Conservation (phyloP, 2,329 filamentous ascomycete species). For the Fusarium kyushuense region DNA sequence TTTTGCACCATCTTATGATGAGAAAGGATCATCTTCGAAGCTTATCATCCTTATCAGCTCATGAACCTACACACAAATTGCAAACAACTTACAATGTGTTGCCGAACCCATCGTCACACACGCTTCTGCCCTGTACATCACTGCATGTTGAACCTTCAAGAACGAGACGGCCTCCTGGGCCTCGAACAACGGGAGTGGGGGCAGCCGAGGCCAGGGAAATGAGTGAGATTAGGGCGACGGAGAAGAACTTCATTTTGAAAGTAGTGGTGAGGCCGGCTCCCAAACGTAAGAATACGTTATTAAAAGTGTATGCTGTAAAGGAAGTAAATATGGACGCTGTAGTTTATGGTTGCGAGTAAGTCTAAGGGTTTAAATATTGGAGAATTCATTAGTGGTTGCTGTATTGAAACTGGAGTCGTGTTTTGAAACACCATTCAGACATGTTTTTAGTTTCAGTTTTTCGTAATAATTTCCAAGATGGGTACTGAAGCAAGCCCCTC, state of each 20-base stretch:
- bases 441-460: not conserved
- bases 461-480: not conserved
- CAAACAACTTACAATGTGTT: conserved; percentile 22
- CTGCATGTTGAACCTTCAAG: conserved; percentile 10
- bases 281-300: fast-evolving
- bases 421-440: not conserved
- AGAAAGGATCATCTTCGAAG: conserved; percentile 16
- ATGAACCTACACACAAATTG: fast-evolving
- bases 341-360: too few relatives aligned
- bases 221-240: not conserved
- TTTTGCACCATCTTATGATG: not conserved
- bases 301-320: too few relatives aligned
- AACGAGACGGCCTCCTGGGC: conserved; percentile 15
- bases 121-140: conserved; percentile 15
- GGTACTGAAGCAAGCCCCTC: not conserved
- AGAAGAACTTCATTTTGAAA: conserved; percentile 1
- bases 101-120: conserved; percentile 22
- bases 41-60: not conserved
- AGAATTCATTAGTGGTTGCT: not conserved
- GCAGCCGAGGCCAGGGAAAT: not conserved
- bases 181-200: not conserved
- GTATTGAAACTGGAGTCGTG: not conserved
- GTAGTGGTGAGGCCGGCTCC: not conserved
- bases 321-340: not conserved
- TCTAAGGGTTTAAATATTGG: not conserved